A percentile compares a stretch with the other conserved stretches of the same genome.
Conservation (phyloP, 2,329 filamentous ascomycete species). For the Claviceps purpurea region DNA sequence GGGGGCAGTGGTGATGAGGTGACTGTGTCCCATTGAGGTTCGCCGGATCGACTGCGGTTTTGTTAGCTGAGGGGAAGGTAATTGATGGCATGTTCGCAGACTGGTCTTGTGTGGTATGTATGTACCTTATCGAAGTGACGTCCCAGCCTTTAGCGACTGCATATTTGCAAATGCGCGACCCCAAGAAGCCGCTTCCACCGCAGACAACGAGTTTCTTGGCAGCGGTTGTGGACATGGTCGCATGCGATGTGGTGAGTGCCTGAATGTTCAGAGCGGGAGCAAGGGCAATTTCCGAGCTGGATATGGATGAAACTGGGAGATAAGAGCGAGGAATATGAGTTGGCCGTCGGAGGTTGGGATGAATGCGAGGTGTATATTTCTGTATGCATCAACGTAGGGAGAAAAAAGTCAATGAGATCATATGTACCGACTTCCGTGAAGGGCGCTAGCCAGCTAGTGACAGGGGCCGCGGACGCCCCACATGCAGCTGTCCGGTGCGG, state of each 20-base stretch:
- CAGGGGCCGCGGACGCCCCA: background rate
- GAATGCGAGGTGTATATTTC: background rate
- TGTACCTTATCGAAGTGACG: slow-evolving; percentile 81
- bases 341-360: background rate
- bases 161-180: slow-evolving; percentile 78
- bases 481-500: background rate
- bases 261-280: background rate
- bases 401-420: slow-evolving; percentile 1
- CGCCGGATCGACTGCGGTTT: slow-evolving; percentile 63
- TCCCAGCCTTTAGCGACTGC: slow-evolving; percentile 79
- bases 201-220: slow-evolving; percentile 74
- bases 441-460: background rate
- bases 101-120: background rate
- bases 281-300: no score
- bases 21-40: slow-evolving; percentile 71
- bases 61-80: background rate
- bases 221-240: slow-evolving; percentile 35
- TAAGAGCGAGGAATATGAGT: background rate
- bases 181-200: slow-evolving; percentile 86
- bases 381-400: no score
- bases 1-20: slow-evolving; percentile 59
- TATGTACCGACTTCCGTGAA: background rate
- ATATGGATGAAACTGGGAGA: background rate
- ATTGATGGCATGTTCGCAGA: background rate
- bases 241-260: background rate